Conservation (phyloP, 768 basidiomycete species). For the Flagelloscypha sp. region DNA sequence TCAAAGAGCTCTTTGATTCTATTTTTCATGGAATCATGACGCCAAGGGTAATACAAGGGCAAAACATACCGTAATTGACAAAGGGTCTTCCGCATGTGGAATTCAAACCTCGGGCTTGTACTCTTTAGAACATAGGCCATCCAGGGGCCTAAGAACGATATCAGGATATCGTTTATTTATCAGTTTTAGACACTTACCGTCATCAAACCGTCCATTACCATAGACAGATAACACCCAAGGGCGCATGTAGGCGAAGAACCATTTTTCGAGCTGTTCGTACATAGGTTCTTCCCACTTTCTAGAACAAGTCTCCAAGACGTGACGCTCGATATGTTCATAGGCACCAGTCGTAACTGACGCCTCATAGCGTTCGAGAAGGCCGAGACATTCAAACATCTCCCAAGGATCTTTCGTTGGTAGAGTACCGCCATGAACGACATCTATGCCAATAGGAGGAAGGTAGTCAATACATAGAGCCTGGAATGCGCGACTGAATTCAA, state of each 20-base stretch:
- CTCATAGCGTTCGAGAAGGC: slow-evolving; percentile 77
- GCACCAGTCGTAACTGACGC: slow-evolving; percentile 76
- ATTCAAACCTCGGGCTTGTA: slow-evolving; percentile 80
- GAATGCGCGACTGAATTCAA: slow-evolving; percentile 59
- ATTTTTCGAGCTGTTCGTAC: slow-evolving; percentile 52
- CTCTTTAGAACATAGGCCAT: slow-evolving; percentile 77
- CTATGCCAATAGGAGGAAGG: slow-evolving; percentile 29
- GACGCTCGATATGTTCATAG: slow-evolving; percentile 75
- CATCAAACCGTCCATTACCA: slow-evolving; percentile 56
- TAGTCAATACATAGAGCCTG: slow-evolving; percentile 58
- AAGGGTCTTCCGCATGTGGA: slow-evolving; percentile 85
- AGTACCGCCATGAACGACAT: slow-evolving; percentile 12
- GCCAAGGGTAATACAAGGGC: slow-evolving; percentile 1
- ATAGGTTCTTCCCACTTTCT: slow-evolving; percentile 63
- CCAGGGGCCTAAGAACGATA: too few species aligned
- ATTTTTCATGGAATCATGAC: slow-evolving; percentile 1
- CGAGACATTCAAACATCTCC: slow-evolving; percentile 59
- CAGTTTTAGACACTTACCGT: slow-evolving; percentile 37
- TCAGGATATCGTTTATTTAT: too few species aligned
- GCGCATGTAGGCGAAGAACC: slow-evolving; percentile 76
- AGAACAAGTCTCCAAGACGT: slow-evolving; percentile 58
- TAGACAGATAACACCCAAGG: slow-evolving; percentile 83
- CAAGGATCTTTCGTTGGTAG: slow-evolving; percentile 32
- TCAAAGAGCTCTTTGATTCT: slow-evolving; percentile 86
- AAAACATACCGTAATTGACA: slow-evolving; percentile 68